Percentiles rank a stretch among this genome's conserved stretches.
phyloP scores from a whole-genome alignment of 495 filamentous ascomycete species.

The Cenococcum geophilum region DNA sequence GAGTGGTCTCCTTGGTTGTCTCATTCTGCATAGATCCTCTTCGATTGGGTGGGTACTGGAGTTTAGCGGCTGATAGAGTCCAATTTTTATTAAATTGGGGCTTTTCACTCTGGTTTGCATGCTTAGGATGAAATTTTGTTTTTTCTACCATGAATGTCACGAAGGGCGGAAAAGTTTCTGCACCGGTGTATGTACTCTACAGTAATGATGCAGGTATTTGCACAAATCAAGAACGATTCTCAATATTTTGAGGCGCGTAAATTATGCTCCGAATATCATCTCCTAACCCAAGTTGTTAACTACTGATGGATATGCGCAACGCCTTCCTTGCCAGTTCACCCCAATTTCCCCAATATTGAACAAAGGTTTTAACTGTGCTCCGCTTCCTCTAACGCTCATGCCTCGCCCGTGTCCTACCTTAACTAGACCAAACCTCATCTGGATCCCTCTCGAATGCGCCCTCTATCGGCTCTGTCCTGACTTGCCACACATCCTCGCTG shows the following conservation, averaged over 20 bases:
- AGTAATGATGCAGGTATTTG: conserved; percentile 7
- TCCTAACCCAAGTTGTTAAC: too few species aligned
- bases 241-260: conserved; percentile 19
- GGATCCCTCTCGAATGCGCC: conserved; percentile 54
- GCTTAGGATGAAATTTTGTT: conserved; percentile 5
- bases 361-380: too few species aligned
- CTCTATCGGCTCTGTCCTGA: conserved; percentile 48
- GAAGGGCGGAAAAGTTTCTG: conserved; percentile 9
- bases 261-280: background rate
- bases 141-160: conserved; percentile 3
- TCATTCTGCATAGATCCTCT: conserved; percentile 26
- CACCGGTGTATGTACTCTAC: conserved; percentile 8
- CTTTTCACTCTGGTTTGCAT: conserved; percentile 19
- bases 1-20: conserved; percentile 8
- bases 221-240: conserved; percentile 9
- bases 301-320: too few species aligned
- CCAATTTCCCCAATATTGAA: too few species aligned
- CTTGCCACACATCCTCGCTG: conserved; percentile 90
- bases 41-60: conserved; percentile 18
- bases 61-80: conserved; percentile 21
- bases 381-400: too few species aligned
- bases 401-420: conserved; percentile 23
- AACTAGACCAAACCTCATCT: conserved; percentile 43
- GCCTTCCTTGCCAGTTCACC: too few species aligned
- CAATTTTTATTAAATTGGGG: conserved; percentile 7